These are phyloP conservation scores for Castanospermum australe DNA, from an alignment of 306 rosid genomes.

Conservation along the genomic window DNA sequence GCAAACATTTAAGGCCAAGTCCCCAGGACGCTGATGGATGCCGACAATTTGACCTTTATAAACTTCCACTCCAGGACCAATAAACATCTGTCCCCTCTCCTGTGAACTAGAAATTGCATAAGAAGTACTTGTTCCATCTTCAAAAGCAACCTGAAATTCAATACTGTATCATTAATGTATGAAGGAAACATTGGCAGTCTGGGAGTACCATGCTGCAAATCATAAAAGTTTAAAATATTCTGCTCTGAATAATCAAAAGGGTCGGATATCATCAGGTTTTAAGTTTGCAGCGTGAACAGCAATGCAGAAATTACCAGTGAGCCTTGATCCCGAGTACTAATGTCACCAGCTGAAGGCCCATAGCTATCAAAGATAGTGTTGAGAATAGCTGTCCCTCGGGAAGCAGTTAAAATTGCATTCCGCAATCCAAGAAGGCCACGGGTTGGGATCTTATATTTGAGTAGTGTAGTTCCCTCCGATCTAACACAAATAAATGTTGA, in stretches of 20 bases:
- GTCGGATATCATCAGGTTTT: not conserved
- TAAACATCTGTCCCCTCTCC: slow-evolving; percentile 94
- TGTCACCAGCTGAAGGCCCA: slow-evolving; percentile 96
- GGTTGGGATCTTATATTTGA: slow-evolving; percentile 95
- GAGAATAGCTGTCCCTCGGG: slow-evolving; percentile 96
- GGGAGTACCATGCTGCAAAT: not conserved
- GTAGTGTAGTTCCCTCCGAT: slow-evolving; percentile 76
- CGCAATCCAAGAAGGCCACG: slow-evolving; percentile 97
- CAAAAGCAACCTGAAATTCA: slow-evolving; percentile 90
- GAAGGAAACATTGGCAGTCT: slow-evolving; percentile 14
- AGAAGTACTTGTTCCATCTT: slow-evolving; percentile 86
- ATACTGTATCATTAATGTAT: slow-evolving; percentile 6
- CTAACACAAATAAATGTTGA: slow-evolving; percentile 44
- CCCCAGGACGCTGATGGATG: slow-evolving; percentile 97
- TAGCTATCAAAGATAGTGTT: slow-evolving; percentile 87
- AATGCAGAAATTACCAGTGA: slow-evolving; percentile 68
- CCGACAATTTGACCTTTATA: slow-evolving; percentile 95
- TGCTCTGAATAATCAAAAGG: not conserved
- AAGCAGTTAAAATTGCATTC: slow-evolving; percentile 95
- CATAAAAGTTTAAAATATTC: not conserved
- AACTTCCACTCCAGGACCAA: slow-evolving; percentile 77
- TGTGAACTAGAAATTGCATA: slow-evolving; percentile 90
- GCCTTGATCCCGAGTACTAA: slow-evolving; percentile 90
- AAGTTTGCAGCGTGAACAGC: not conserved
- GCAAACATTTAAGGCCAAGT: slow-evolving; percentile 88